Evolutionary conservation across 768 basidiomycete species (phyloP), one percentile per base, ranked within the genome.

Genomic region (Lactarius hengduanensis): DNA sequence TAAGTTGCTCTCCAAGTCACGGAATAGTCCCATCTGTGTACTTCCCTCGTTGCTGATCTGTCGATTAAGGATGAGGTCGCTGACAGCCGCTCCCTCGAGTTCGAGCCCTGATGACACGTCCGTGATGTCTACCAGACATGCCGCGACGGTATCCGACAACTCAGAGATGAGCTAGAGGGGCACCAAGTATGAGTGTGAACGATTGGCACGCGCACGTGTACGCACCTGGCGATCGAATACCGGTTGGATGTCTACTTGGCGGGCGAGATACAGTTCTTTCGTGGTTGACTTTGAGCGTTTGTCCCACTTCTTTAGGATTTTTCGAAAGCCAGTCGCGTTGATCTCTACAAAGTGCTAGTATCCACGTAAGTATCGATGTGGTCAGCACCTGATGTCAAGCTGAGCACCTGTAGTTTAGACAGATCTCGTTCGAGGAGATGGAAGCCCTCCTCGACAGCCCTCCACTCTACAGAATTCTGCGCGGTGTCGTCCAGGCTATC

Each of bases 191-290:
- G 43, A 61, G 53, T 8, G 26, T 6, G 26, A 55, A 22, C 15
- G 28, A 40, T 54, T 53, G 40, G 47, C 59, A 16, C 58, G 59
- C 60, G 62, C 30, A 32, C 38, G 40, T 59, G 43, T n/a, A 74
- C 83, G 62, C 63, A 91, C 92, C 81, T 96, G 94, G 78, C 96
- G 82, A 74, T 98, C 96, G 78, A 98, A 98, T 53, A 96, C 94
- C 0, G 96, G 97, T 72, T 98, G 97, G n/a, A 98, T 92, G 71
- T 99, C 97, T 2, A 99, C 96, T 75, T 98, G 97, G 36, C 97
- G 87, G 56, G 92, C 86, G 22, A 99, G 86, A 77, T 98, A 98
- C 5, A 98, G 83, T 73, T 99, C 97, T 74, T 95, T 98, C n/a
- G 92, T 98, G 26, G 89, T 87, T 1, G 92, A 94, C 53, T 89